Evolutionary conservation across 352 stramenopile genomes (phyloP), one percentile per base, ranked within the genome.

Genomic region (Phytophthora citrophthora): DNA sequence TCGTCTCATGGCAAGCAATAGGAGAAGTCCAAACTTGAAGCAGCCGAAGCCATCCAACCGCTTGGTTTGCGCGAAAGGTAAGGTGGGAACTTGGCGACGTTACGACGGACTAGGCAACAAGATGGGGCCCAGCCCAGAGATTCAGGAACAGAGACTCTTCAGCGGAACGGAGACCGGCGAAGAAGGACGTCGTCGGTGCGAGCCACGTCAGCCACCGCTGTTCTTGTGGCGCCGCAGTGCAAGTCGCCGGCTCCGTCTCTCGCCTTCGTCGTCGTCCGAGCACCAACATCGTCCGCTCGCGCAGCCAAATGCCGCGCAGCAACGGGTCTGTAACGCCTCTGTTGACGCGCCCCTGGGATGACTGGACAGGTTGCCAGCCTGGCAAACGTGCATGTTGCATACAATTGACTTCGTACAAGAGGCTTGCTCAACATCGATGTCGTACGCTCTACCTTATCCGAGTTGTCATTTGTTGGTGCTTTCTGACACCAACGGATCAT

Each of bases 171-270:
- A 50, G 38, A 49, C 39, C 29, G 13, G 27, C 16, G 5, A 52
- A 44, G 32, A 61, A 67, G 1, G 31, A 15, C 18, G 32, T 18
- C 34, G 60, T 68, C 41, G 44, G 24, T 55, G 24, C 27, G 39
- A 46, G 38, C 56, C 56, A 58, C 56, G 56, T 64, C 56, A 59
- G 51, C 41, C 40, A 18, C 15, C 23, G 13, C 29, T 34, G 29
- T 53, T 65, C 41, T 55, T 50, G 48, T 51, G 57, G 39, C n/a
- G 47, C 56, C 13, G 20, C 54, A 40, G 24, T 59, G 54, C 66
- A 71, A 66, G 61, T 64, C 49, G 36, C 24, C 7, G 29, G 58
- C 53, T 61, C 53, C 52, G 52, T 62, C 54, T 70, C 62, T 70
- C 24, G 48, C 46, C 18, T 38, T 49, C 36, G 48, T 55, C 54